Evolutionary conservation across 169 alveolate species (phyloP).

Genomic region (Eimeria falciformis): DNA sequence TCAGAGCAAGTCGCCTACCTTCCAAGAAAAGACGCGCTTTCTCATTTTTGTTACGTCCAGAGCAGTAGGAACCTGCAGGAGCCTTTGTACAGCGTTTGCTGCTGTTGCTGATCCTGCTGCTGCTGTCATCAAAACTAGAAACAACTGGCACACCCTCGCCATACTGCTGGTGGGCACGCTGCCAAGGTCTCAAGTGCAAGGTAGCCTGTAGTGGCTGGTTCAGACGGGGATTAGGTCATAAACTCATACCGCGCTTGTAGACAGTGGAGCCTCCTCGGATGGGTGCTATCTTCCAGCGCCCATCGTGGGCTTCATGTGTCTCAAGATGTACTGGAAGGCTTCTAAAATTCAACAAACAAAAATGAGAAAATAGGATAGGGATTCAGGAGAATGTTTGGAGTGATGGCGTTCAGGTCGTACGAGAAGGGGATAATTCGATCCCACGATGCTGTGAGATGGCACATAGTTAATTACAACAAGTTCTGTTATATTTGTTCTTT

Average conservation of each 20-base stretch:
- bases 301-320: no score
- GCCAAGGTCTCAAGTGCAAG: neutral
- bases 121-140: neutral
- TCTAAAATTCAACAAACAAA: no score
- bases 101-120: neutral
- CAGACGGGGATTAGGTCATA: neutral
- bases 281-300: no score
- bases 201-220: neutral
- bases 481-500: neutral
- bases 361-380: no score
- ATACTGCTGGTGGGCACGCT: neutral
- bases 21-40: neutral
- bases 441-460: neutral
- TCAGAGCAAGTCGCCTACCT: neutral
- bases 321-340: no score
- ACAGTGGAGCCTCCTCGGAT: no score
- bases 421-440: neutral
- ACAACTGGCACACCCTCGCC: neutral
- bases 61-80: neutral
- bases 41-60: neutral
- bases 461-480: neutral
- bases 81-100: neutral
- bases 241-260: neutral
- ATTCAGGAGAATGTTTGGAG: neutral
- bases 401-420: neutral